Percentiles rank a stretch among this genome's conserved stretches.
These are phyloP conservation scores for Corynascus novoguineensis DNA, from an alignment of 495 filamentous ascomycete species.

Conservation along the genomic window DNA sequence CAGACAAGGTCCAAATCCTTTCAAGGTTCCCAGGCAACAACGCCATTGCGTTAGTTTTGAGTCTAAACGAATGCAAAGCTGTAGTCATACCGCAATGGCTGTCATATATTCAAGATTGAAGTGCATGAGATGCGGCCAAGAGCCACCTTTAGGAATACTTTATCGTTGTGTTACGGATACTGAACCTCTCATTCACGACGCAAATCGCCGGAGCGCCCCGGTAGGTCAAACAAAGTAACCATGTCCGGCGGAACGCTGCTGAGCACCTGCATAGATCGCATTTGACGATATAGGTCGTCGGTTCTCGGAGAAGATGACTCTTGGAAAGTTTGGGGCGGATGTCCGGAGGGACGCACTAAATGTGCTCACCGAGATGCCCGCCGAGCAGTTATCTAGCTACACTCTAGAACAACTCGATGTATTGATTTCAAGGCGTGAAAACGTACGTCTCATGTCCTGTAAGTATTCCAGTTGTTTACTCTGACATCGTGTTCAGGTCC, in stretches of 20 bases:
- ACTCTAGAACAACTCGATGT: conserved; percentile 35
- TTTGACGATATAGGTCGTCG: conserved; percentile 25
- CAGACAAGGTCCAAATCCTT: no score
- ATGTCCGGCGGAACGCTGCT: neutral
- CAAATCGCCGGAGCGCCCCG: conserved; percentile 23
- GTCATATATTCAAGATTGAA: conserved; percentile 44
- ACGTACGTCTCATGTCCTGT: conserved; percentile 21
- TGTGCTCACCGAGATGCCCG: conserved; percentile 48
- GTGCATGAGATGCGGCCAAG: conserved; percentile 50
- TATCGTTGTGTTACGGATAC: conserved; percentile 61
- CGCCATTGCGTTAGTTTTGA: no score
- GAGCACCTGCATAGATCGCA: conserved; percentile 20
- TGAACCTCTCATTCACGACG: conserved; percentile 40
- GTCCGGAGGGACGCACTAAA: conserved; percentile 32
- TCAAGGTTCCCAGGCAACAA: neutral
- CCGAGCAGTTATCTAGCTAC: conserved; percentile 44
- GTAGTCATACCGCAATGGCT: conserved; percentile 57
- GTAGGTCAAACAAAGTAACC: conserved; percentile 20
- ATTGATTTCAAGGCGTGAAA: conserved; percentile 39
- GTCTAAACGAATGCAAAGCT: conserved; percentile 24
- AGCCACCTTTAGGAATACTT: conserved; percentile 55
- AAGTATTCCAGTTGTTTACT: neutral
- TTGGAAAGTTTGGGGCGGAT: conserved; percentile 31
- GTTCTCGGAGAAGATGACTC: conserved; percentile 23
- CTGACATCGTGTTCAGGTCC: conserved; percentile 20